phyloP scores from a whole-genome alignment of 2,329 filamentous ascomycete genomes.

The Drechmeria coniospora region DNA sequence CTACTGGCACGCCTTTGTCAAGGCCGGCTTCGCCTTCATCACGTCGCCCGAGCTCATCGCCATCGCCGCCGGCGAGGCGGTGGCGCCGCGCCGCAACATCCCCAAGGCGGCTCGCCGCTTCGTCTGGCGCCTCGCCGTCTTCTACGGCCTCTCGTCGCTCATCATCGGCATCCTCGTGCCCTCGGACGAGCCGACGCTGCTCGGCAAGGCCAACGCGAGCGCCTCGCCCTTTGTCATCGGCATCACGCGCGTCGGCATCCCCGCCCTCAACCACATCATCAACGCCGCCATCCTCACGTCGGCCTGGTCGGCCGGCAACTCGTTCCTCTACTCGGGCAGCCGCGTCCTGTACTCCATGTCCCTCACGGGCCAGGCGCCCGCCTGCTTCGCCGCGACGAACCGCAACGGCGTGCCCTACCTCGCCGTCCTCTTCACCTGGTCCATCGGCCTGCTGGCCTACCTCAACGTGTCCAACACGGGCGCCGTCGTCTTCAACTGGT shows the following conservation, averaged over 20 bases:
- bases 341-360: constrained; percentile 57
- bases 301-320: constrained; percentile 46
- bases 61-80: constrained; percentile 49
- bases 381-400: constrained; percentile 42
- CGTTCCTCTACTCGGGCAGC: constrained; percentile 50
- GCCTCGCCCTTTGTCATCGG: constrained; percentile 51
- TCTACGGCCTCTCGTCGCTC: constrained; percentile 48
- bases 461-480: constrained; percentile 51
- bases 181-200: constrained; percentile 47
- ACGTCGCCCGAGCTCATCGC: constrained; percentile 47
- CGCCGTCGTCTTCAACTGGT: constrained; percentile 53
- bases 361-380: constrained; percentile 49
- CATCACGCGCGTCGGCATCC: constrained; percentile 50
- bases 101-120: constrained; percentile 49
- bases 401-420: constrained; percentile 45
- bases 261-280: constrained; percentile 47
- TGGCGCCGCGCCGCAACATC: constrained; percentile 48
- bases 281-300: constrained; percentile 54
- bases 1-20: constrained; percentile 40
- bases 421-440: constrained; percentile 36
- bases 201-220: constrained; percentile 38
- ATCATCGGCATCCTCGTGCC: constrained; percentile 47
- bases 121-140: constrained; percentile 45
- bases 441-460: constrained; percentile 51
- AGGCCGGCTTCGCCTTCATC: constrained; percentile 47